Evolutionary conservation across 495 filamentous ascomycete genomes (phyloP).

Genomic region (Mycothermus thermophilus): DNA sequence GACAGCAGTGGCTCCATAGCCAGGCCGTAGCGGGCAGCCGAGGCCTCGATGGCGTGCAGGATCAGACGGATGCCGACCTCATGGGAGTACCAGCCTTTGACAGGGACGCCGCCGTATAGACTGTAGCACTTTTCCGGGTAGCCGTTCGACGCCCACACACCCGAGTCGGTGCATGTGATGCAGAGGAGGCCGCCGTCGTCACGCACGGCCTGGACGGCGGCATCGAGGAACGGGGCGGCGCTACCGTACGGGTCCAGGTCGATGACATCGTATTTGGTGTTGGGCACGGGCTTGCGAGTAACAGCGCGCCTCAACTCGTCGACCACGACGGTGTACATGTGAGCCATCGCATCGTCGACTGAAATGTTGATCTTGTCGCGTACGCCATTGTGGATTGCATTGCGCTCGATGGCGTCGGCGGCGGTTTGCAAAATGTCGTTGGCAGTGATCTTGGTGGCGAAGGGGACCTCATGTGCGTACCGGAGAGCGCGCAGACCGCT

Average conservation of each 20-base stretch:
- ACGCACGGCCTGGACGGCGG: slow-evolving; percentile 67
- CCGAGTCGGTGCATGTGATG: slow-evolving; percentile 91
- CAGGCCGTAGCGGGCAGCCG: slow-evolving; percentile 75
- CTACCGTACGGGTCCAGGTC: slow-evolving; percentile 95
- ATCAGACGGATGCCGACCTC: slow-evolving; percentile 83
- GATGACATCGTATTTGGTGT: slow-evolving; percentile 70
- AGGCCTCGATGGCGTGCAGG: slow-evolving; percentile 59
- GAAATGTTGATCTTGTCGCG: slow-evolving; percentile 53
- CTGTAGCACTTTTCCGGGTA: slow-evolving; percentile 88
- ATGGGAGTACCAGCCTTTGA: slow-evolving; percentile 72
- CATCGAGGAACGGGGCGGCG: slow-evolving; percentile 80
- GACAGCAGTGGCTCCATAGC: slow-evolving; percentile 84
- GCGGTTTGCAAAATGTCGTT: slow-evolving; percentile 76
- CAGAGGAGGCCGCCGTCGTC: slow-evolving; percentile 81
- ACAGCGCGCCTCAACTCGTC: slow-evolving; percentile 21
- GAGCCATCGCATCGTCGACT: slow-evolving; percentile 69
- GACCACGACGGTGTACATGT: slow-evolving; percentile 64
- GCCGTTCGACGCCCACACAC: slow-evolving; percentile 81
- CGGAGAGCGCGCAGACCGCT: slow-evolving; percentile 85
- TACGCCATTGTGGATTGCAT: slow-evolving; percentile 69
- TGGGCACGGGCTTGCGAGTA: slow-evolving; percentile 14
- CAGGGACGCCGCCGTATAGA: slow-evolving; percentile 75
- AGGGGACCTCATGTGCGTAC: slow-evolving; percentile 81
- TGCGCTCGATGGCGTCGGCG: slow-evolving; percentile 64
- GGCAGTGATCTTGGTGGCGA: slow-evolving; percentile 65